Base-by-base conservation (phyloP, 768 basidiomycete species). In the Collybia nuda region DNA sequence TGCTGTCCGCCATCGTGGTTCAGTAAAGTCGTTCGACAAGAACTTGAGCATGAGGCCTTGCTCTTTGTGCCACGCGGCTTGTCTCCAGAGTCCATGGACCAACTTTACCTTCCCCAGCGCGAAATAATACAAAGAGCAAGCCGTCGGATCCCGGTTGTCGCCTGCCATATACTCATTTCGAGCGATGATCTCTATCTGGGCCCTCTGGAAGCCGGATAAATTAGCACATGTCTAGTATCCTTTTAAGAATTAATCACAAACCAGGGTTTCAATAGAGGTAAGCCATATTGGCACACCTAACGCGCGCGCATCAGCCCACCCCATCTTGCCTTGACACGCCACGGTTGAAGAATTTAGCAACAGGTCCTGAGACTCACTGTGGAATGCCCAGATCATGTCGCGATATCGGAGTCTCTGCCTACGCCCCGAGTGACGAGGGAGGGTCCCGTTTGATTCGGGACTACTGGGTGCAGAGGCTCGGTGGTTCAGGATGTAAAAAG, bases 351-450 rank as follows among this genome's bases (percentile, higher is more conserved):
- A 84, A 22, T 77, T 72, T 46, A 97, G 66, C 4, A 99, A 67
- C 40, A 98, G 66, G 15, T 89, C 92, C 60, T 99, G 94, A 61
- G 86, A 91, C 67, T 97, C 93, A 62, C 94, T 97, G 59, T 97
- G 90, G 64, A 88, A 95, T 0, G 95, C 96, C 95, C 96, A 99
- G 22, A 98, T 78, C 73, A 98, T 92, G 66, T 99, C 96, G 28
- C 97, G 84, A 67, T 89, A 94, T 18, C 91, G 83, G 41, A 96
- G 76, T n/a, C 92, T 80, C 61, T 87, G 84, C 58, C 91, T 73
- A 58, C 81, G 76, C 23, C 78, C 83, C 36, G 80, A 77, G 54
- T 69, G 70, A 29, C 71, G 70, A n/a, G 73, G 72, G 12, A 73
- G 62, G 1, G 65, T 56, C 28, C 66, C 73, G 2, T 66, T 72